phyloP scores from a whole-genome alignment of 2,329 filamentous ascomycete genomes.

The Akanthomyces muscarius region DNA sequence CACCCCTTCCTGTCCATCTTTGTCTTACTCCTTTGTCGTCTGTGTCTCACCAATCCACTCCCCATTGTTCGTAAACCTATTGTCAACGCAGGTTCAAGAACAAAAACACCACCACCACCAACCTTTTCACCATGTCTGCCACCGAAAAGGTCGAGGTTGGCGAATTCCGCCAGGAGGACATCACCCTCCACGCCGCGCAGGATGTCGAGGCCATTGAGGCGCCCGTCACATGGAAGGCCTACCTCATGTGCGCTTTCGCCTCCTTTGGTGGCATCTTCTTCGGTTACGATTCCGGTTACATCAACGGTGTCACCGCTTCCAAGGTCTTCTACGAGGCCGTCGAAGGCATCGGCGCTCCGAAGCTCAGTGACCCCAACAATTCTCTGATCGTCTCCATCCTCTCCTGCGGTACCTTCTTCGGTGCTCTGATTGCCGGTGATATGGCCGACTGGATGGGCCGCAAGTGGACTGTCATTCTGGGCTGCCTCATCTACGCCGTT shows the following conservation, averaged over 20 bases:
- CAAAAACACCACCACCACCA: background rate
- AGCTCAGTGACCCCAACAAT: constrained; percentile 40
- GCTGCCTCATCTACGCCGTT: constrained; percentile 66
- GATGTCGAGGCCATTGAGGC: constrained; percentile 62
- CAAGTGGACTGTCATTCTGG: constrained; percentile 66
- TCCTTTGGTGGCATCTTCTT: constrained; percentile 73
- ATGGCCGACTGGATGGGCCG: constrained; percentile 71
- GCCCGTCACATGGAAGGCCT: constrained; percentile 64
- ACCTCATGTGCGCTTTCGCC: constrained; percentile 66
- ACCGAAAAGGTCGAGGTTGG: constrained; percentile 1
- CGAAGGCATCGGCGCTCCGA: constrained; percentile 35
- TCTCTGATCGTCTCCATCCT: constrained; percentile 70
- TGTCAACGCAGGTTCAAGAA: background rate
- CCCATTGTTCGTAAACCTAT: background rate
- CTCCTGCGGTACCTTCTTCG: constrained; percentile 73
- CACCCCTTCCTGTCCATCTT: background rate
- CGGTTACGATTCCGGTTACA: constrained; percentile 75
- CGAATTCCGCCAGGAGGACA: constrained; percentile 20
- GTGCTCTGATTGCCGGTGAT: constrained; percentile 73
- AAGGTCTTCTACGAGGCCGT: constrained; percentile 49
- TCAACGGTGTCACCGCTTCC: constrained; percentile 59
- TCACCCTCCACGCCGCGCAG: constrained; percentile 39
- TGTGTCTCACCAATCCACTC: constrained; percentile 12
- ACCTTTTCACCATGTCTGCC: constrained; percentile 4
- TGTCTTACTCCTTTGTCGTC: constrained; percentile 11